Conservation (phyloP, 306 rosid genomes). For the Quercus wislizeni region DNA sequence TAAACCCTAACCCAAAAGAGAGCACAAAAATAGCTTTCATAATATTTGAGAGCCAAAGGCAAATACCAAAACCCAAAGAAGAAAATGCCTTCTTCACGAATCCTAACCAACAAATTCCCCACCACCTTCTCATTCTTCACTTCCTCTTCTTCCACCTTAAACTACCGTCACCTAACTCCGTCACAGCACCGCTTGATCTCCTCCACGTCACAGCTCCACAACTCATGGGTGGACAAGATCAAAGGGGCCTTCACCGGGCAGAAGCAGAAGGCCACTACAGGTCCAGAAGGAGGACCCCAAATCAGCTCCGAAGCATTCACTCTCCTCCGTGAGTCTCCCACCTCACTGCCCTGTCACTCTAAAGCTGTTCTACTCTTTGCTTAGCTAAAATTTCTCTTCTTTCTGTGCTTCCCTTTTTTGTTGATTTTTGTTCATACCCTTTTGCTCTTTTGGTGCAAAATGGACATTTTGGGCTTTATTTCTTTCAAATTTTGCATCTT, state of each 20-base stretch:
- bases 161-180: slow-evolving; percentile 6
- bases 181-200: slow-evolving; percentile 52
- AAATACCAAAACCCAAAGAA: not conserved
- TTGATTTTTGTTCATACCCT: not conserved
- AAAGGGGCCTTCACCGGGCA: slow-evolving; percentile 73
- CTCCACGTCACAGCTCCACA: slow-evolving; percentile 52
- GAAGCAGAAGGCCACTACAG: slow-evolving; percentile 26
- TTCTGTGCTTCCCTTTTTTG: not conserved
- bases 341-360: not conserved
- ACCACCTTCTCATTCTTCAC: not conserved
- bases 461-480: not conserved
- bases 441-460: not conserved
- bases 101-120: slow-evolving; percentile 23
- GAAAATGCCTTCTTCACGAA: slow-evolving; percentile 43
- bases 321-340: slow-evolving; percentile 49
- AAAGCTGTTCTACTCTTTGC: too few relatives aligned
- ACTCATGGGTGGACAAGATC: slow-evolving; percentile 74
- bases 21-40: not conserved
- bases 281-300: slow-evolving; percentile 22
- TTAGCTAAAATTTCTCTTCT: not conserved
- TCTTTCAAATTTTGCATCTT: not conserved
- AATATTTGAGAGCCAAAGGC: not conserved
- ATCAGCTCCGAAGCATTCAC: slow-evolving; percentile 55
- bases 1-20: not conserved
- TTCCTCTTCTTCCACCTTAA: not conserved